A percentile compares a stretch with the other conserved stretches of the same genome.
phyloP scores from a whole-genome alignment of 116 monocot species.

The Zostera marina region DNA sequence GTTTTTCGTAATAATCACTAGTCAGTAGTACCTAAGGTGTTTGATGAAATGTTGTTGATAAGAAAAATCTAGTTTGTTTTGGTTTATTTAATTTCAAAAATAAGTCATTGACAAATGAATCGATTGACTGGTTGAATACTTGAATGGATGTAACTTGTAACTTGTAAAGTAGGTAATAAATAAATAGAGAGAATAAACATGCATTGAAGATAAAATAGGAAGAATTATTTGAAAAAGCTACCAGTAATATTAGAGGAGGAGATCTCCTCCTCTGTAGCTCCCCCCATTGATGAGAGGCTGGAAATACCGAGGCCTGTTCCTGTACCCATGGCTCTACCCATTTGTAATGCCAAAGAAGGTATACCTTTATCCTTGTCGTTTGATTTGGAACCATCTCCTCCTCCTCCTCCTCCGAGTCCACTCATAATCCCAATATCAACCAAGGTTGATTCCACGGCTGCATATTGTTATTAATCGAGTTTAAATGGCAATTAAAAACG shows the following conservation, averaged over 20 bases:
- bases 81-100: too few relatives aligned
- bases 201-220: not conserved
- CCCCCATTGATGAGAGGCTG: constrained; percentile 11
- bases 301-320: constrained; percentile 33
- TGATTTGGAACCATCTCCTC: too few relatives aligned
- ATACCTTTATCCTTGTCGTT: constrained; percentile 35
- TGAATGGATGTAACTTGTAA: too few relatives aligned
- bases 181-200: too few relatives aligned
- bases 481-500: too few relatives aligned
- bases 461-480: constrained; percentile 1
- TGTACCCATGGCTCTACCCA: constrained; percentile 39
- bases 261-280: constrained; percentile 12
- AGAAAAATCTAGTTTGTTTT: too few relatives aligned
- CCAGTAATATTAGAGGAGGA: constrained; percentile 25
- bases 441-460: constrained; percentile 66
- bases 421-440: constrained; percentile 71
- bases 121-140: too few relatives aligned
- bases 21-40: too few relatives aligned
- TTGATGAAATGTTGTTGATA: too few relatives aligned
- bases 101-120: too few relatives aligned
- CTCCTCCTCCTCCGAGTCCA: constrained; percentile 30
- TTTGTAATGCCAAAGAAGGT: constrained; percentile 7
- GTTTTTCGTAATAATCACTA: too few relatives aligned
- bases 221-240: constrained; percentile 31
- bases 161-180: too few relatives aligned